Evolutionary conservation across 1,139 yeast species (phyloP).

Genomic region (Taphrina populina): DNA sequence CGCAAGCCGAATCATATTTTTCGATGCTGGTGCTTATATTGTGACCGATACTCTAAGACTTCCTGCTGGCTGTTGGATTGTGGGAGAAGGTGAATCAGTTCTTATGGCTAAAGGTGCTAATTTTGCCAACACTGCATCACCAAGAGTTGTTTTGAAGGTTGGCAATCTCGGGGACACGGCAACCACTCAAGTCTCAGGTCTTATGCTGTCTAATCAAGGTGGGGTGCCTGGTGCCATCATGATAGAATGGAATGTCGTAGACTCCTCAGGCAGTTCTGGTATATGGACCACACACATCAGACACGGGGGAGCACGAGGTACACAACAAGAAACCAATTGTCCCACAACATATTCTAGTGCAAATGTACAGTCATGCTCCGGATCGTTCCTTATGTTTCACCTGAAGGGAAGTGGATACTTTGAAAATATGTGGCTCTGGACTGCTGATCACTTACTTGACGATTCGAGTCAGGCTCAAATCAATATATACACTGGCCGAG

Average conservation of each 20-base stretch:
- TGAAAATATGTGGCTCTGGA: slow-evolving; percentile 38
- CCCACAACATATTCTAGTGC: slow-evolving; percentile 11
- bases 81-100: slow-evolving; percentile 37
- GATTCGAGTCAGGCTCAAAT: slow-evolving; percentile 23
- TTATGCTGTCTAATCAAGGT: slow-evolving; percentile 35
- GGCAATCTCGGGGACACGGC: slow-evolving; percentile 35
- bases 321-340: slow-evolving; percentile 18
- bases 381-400: slow-evolving; percentile 34
- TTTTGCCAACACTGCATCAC: slow-evolving; percentile 25
- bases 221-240: slow-evolving; percentile 34
- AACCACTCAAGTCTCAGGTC: slow-evolving; percentile 33
- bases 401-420: slow-evolving; percentile 34
- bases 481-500: slow-evolving; percentile 34
- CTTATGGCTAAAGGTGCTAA: slow-evolving; percentile 32
- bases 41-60: slow-evolving; percentile 32
- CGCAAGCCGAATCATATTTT: slow-evolving; percentile 29
- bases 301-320: slow-evolving; percentile 36
- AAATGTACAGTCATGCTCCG: slow-evolving; percentile 24
- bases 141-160: slow-evolving; percentile 32
- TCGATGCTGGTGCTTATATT: slow-evolving; percentile 36
- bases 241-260: slow-evolving; percentile 35
- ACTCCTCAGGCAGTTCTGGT: slow-evolving; percentile 28
- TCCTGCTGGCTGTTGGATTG: slow-evolving; percentile 35
- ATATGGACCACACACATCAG: slow-evolving; percentile 36
- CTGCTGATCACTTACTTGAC: slow-evolving; percentile 35